Percentiles rank a stretch among this genome's conserved stretches.
Conservation (phyloP, 148 eudicot species). For the Persicaria tinctoria region DNA sequence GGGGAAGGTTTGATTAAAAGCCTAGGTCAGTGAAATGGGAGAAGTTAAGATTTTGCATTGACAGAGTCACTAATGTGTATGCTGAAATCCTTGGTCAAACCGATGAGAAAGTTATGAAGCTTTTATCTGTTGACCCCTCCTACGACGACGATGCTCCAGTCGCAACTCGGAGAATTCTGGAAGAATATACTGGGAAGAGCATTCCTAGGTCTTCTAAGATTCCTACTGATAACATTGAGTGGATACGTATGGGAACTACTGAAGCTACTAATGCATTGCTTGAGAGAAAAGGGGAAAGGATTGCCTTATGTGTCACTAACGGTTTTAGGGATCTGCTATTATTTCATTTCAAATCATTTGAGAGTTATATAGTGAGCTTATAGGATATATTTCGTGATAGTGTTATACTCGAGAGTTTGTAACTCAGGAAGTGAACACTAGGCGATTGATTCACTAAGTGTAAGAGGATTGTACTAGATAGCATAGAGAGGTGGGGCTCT, state of each 20-base stretch:
- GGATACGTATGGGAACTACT: conserved; percentile 93
- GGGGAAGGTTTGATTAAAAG: neutral
- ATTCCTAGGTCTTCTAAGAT: conserved; percentile 68
- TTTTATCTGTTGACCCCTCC: conserved; percentile 84
- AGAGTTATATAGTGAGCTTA: too few relatives aligned
- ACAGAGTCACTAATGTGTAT: conserved; percentile 83
- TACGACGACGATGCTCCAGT: conserved; percentile 93
- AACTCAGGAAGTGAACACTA: too few relatives aligned
- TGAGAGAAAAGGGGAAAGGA: conserved; percentile 28
- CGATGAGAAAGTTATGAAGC: conserved; percentile 78
- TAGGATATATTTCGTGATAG: too few relatives aligned
- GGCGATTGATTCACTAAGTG: too few relatives aligned
- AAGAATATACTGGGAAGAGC: conserved; percentile 58
- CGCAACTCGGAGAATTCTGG: conserved; percentile 85
- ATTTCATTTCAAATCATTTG: too few relatives aligned
- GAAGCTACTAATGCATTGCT: too few relatives aligned
- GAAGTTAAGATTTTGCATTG: conserved; percentile 84
- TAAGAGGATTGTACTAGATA: too few relatives aligned
- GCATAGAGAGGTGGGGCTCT: too few relatives aligned
- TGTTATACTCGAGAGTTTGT: too few relatives aligned
- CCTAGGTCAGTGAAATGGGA: conserved; percentile 26
- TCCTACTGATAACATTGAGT: conserved; percentile 83
- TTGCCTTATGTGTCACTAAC: conserved; percentile 78
- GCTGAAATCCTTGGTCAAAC: conserved; percentile 87
- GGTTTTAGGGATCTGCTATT: conserved; percentile 81